Evolutionary conservation across 139 green algal species (phyloP), one percentile per base, ranked within the genome.

Genomic region (Astrephomene gubernaculifera): DNA sequence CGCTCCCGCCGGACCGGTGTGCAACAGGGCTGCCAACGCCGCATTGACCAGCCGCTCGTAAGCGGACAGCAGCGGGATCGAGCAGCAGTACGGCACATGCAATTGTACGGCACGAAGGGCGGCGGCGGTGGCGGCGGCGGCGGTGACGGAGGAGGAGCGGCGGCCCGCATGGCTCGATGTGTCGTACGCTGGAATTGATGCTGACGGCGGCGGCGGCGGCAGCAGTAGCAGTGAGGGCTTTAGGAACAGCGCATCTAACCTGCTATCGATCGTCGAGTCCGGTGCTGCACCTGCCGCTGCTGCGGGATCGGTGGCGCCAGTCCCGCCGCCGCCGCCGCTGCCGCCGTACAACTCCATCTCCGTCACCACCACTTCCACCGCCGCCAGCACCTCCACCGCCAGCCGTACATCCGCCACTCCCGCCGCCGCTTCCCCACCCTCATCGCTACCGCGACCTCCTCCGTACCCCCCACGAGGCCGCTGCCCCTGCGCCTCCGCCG

Each of bases 31-130:
- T 17, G 2, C 43, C 43, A 1, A 29, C 22, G 35, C 21, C 65
- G 29, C n/a, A 21, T 33, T 24, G 24, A 78, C 8, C 43, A 78
- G 19, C 7, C 43, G 41, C n/a, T 78, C 70, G 44, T 78, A 78
- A 7, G 39, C 27, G n/a, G 5, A 12, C 14, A 78, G 41, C 27
- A 39, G 5, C 33, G 8, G 27, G 9, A 24, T 22, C 14, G 70
- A 78, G 10, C 27, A 52, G 43, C 27, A 25, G 2, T 36, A n/a
- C 25, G 45, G 21, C 43, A 63, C 43, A n/a, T 78, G 70, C 70
- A 61, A 31, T 29, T 78, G 70, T 43, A 78, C 25, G 70, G 70
- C 41, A 25, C 70, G 70, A 27, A 78, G 12, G 65, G 19, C 65
- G 9, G 33, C 41, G 68, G 39, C 19, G 68, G 38, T 8, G 43